These are phyloP conservation scores for Trypanosoma cruzi DNA, from an alignment of 208 protist species.

Conservation along the genomic window DNA sequence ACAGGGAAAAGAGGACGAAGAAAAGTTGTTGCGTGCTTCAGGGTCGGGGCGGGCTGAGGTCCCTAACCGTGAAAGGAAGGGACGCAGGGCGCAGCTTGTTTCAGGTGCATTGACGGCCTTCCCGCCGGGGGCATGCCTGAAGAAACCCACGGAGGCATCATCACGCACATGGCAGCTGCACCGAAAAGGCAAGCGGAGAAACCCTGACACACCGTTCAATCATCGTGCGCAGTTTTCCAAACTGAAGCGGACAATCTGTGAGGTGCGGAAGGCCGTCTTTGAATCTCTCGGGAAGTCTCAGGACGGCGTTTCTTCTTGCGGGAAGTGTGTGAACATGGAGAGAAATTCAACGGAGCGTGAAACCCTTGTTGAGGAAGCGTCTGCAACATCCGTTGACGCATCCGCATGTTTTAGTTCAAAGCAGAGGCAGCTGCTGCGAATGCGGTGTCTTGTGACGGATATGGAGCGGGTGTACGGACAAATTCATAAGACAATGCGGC, in stretches of 20 bases:
- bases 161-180: not conserved
- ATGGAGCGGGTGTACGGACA: conserved; percentile 27
- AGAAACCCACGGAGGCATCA: not conserved
- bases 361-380: not conserved
- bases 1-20: not conserved
- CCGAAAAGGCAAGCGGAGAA: conserved; percentile 29
- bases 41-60: not conserved
- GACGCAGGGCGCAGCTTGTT: not conserved
- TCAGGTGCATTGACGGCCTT: not conserved
- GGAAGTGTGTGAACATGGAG: not conserved
- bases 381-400: not conserved
- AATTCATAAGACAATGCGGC: conserved; percentile 38
- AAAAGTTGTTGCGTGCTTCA: not conserved
- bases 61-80: not conserved
- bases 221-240: conserved; percentile 39
- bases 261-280: conserved; percentile 29
- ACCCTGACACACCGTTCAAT: conserved; percentile 45
- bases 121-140: not conserved
- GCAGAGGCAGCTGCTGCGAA: not conserved
- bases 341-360: not conserved
- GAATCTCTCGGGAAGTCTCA: not conserved
- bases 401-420: not conserved
- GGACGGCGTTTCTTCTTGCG: not conserved
- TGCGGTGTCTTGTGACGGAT: conserved; percentile 17
- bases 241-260: conserved; percentile 43